Evolutionary conservation across 257 asterid species (phyloP).

Genomic region (Salvia miltiorrhiza): DNA sequence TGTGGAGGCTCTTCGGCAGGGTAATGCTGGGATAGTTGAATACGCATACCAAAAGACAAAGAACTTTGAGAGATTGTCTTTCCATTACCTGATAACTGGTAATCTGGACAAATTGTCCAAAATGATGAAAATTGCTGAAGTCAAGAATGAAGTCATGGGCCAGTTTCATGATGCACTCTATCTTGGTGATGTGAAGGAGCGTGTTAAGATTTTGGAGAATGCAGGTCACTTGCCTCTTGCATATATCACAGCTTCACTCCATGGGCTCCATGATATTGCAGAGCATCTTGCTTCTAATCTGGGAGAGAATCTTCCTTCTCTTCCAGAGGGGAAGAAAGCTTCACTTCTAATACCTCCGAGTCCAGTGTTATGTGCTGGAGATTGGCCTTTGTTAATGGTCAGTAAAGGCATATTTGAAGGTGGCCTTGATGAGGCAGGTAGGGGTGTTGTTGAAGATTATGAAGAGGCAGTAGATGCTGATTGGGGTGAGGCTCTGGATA

Average conservation of each 20-base stretch:
- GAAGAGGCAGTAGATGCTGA: constrained; percentile 62
- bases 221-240: constrained; percentile 85
- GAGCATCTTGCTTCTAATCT: constrained; percentile 56
- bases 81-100: constrained; percentile 78
- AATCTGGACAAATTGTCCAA: constrained; percentile 69
- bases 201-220: constrained; percentile 72
- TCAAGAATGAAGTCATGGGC: constrained; percentile 85
- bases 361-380: constrained; percentile 68
- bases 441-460: constrained; percentile 42
- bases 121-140: constrained; percentile 94
- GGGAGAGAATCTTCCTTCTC: constrained; percentile 61
- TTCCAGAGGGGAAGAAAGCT: constrained; percentile 50
- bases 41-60: constrained; percentile 83
- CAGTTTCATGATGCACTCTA: constrained; percentile 85
- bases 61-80: constrained; percentile 80
- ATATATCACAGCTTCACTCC: constrained; percentile 54
- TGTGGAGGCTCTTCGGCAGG: constrained; percentile 95
- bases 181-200: constrained; percentile 77
- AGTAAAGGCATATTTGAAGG: constrained; percentile 73
- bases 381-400: constrained; percentile 88
- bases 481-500: constrained; percentile 55
- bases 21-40: constrained; percentile 84
- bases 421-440: constrained; percentile 50
- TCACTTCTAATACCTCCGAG: constrained; percentile 68
- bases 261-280: constrained; percentile 62